phyloP scores from a whole-genome alignment of 108 stramenopile species.

The Craspedostauros australis region DNA sequence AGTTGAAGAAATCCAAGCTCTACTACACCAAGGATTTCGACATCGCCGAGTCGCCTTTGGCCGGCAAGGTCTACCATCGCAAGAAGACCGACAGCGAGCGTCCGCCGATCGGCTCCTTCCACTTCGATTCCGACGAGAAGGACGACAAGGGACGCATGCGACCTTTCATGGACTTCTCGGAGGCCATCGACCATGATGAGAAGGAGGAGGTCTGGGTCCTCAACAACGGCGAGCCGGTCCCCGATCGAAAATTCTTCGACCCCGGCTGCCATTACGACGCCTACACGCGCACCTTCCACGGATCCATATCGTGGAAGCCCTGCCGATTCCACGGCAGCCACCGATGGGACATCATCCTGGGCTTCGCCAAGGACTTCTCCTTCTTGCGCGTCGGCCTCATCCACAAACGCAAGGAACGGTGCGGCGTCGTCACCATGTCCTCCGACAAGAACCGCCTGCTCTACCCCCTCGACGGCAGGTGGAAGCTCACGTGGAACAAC shows the following conservation, averaged over 20 bases:
- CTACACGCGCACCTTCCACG: constrained; percentile 11
- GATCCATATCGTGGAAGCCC: constrained; percentile 8
- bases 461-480: constrained; percentile 16
- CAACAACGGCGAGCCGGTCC: constrained; percentile 10
- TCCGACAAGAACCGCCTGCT: not conserved
- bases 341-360: constrained; percentile 16
- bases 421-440: no score
- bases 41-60: not conserved
- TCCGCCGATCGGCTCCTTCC: constrained; percentile 7
- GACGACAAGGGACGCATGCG: no score
- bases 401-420: constrained; percentile 17
- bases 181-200: constrained; percentile 12
- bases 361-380: constrained; percentile 9
- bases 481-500: constrained; percentile 12
- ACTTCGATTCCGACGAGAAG: constrained; percentile 12
- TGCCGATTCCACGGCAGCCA: constrained; percentile 11
- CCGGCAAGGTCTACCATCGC: constrained; percentile 9
- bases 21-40: not conserved
- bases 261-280: constrained; percentile 8
- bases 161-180: constrained; percentile 11
- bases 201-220: constrained; percentile 9
- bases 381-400: constrained; percentile 14
- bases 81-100: constrained; percentile 1
- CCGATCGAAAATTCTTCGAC: constrained; percentile 12
- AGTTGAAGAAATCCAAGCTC: constrained; percentile 6